Base-by-base conservation (phyloP, 352 stramenopile species). In the Globisporangium parvum region DNA sequence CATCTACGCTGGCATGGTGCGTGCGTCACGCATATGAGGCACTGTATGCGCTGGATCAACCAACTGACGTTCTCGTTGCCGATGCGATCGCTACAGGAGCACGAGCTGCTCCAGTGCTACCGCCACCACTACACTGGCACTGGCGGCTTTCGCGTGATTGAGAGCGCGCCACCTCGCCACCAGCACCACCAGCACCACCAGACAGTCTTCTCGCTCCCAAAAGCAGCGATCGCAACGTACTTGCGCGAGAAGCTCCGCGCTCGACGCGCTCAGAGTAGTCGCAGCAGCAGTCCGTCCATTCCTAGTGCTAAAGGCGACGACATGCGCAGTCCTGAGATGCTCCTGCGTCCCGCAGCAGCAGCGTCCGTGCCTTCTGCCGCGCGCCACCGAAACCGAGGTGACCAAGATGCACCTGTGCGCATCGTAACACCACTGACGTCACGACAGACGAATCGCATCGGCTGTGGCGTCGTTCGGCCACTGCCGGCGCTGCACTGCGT, bases 81-180 rank as follows among this genome's bases (percentile, higher is more conserved):
- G n/a, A n/a, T 31, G 1, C 41, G 21, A 24, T 15, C 44, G 1
- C 5, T 8, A 24, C 26, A 72, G 70, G 78, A 88, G 20, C 69
- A 66, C n/a, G 78, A 88, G 45, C 62, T 87, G 26, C 45, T 87
- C 45, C 71, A 80, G 57, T 85, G 75, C 60, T 87, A 85, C 56
- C 78, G 78, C 41, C 75, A 84, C 51, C 84, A 76, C 53, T 87
- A 85, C 70, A 69, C 73, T 0, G 65, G 71, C 56, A 67, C 65
- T 46, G 64, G 65, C 12, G 66, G 70, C 49, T 81, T 87, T 44
- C 60, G 66, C n/a, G 57, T 87, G 37, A 20, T 33, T n/a, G n/a
- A 31, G 6, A 44, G n/a, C 28, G 8, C 20, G 39, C 48, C 60
- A 23, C 42, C 18, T 61, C 23, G 33, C 53, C 53, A 21, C 46